phyloP scores from a whole-genome alignment of 1,284 basidiomycete genomes.

The Schizophyllum amplum region DNA sequence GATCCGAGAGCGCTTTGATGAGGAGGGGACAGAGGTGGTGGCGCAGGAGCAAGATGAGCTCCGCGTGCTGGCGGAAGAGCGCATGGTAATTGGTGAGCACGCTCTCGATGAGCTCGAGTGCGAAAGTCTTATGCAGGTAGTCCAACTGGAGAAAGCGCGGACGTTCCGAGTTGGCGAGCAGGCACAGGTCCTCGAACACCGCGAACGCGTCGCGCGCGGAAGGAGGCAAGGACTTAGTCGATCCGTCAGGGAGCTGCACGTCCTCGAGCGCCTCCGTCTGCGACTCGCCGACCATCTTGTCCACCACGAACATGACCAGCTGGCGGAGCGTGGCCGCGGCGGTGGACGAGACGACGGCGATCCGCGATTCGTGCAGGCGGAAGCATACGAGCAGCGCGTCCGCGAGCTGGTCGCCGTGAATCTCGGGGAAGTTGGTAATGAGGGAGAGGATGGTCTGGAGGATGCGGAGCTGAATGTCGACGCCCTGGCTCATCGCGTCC shows the following conservation, averaged over 20 bases:
- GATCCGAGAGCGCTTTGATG: slow-evolving; percentile 78
- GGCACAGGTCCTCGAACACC: slow-evolving; percentile 83
- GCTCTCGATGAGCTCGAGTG: slow-evolving; percentile 93
- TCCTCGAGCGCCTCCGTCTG: slow-evolving; percentile 30
- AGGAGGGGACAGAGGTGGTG: slow-evolving; percentile 89
- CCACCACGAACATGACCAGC: slow-evolving; percentile 95
- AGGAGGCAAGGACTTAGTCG: slow-evolving; percentile 57
- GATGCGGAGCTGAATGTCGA: slow-evolving; percentile 90
- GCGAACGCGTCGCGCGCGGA: slow-evolving; percentile 83
- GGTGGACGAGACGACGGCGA: slow-evolving; percentile 93
- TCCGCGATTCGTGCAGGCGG: slow-evolving; percentile 90
- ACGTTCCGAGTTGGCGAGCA: slow-evolving; percentile 78
- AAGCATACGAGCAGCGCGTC: slow-evolving; percentile 89
- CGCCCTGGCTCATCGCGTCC: slow-evolving; percentile 85
- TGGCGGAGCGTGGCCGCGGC: slow-evolving; percentile 95
- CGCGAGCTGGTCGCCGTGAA: slow-evolving; percentile 74
- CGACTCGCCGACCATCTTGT: slow-evolving; percentile 86
- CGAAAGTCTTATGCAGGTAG: slow-evolving; percentile 89
- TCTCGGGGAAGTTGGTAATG: slow-evolving; percentile 76
- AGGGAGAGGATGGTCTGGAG: slow-evolving; percentile 86
- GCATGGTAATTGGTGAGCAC: slow-evolving; percentile 92
- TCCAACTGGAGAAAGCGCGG: slow-evolving; percentile 81
- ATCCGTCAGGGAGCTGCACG: slow-evolving; percentile 58
- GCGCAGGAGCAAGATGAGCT: slow-evolving; percentile 77
- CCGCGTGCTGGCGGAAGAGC: slow-evolving; percentile 75